Evolutionary conservation across 306 rosid genomes (phyloP).

Genomic region (Cucurbita ficifolia): DNA sequence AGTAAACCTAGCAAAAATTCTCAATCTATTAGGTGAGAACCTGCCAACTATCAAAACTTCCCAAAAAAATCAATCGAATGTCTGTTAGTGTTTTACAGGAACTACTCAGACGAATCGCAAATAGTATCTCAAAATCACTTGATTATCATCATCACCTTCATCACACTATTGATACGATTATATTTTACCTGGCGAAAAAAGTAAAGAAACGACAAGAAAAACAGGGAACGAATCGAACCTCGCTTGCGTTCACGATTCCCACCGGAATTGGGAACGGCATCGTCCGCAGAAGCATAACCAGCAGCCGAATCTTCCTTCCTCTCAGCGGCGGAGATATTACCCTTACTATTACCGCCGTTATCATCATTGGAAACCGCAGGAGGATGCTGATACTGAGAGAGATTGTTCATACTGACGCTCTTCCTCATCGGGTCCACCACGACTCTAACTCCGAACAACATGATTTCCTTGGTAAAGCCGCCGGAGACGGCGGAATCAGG

Average conservation of each 20-base stretch:
- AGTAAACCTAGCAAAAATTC: neutral
- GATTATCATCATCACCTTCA: neutral
- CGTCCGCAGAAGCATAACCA: constrained; percentile 83
- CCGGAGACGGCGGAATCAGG: constrained; percentile 6
- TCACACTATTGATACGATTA: neutral
- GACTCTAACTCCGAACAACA: constrained; percentile 81
- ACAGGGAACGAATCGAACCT: constrained; percentile 28
- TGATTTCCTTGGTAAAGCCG: constrained; percentile 39
- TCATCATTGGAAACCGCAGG: constrained; percentile 3
- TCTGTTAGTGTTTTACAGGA: neutral
- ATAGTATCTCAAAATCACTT: neutral
- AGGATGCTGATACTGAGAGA: constrained; percentile 76
- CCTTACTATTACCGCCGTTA: constrained; percentile 4
- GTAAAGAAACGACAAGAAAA: neutral
- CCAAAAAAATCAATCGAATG: neutral
- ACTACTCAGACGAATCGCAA: neutral
- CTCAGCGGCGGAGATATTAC: constrained; percentile 1
- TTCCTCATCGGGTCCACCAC: constrained; percentile 93
- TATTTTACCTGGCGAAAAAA: neutral
- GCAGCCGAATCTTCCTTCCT: constrained; percentile 26
- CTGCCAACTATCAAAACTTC: neutral
- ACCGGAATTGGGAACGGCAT: constrained; percentile 51
- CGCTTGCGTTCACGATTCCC: constrained; percentile 77
- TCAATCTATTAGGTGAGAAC: neutral
- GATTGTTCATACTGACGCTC: constrained; percentile 89